Evolutionary conservation across 305 asterid genomes (phyloP), one percentile per base, ranked within the genome.

Genomic region (Fraxinus velutina): DNA sequence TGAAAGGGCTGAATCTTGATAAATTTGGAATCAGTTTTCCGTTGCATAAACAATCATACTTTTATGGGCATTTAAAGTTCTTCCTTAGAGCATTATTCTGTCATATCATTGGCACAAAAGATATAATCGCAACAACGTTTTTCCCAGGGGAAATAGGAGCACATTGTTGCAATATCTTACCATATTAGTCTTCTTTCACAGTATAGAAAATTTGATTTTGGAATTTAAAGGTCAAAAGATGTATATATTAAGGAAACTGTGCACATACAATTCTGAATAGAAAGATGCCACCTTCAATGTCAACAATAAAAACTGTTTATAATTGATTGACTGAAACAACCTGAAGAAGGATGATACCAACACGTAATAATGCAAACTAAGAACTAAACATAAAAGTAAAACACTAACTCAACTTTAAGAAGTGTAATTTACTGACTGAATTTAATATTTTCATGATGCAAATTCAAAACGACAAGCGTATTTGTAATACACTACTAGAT

Each of bases 401-500:
- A 75, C 70, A 80, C 70, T 33, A 21, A 52, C 74, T 27, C 33
- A 60, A 76, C 72, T 30, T 10, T 42, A 36, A 84, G 7, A 37
- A 15, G 47, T 22, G 77, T 29, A 33, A 68, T 68, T 68, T 72
- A 79, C 81, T 52, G 37, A 44, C 30, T 21, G 52, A 81, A 77
- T 36, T 50, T n/a, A 33, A 52, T 32, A 44, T 24, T 75, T 80
- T 70, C 55, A 80, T 9, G 36, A 77, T 73, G 77, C 74, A 68
- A 79, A 73, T 75, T 71, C 5, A 36, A 50, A 50, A 79, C 82
- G 55, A 81, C 88, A 84, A 37, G 78, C 27, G 73, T 44, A 47
- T 80, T 60, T 47, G 78, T 36, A 70, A 80, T 71, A 76, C 42
- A 84, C 57, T 79, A 78, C 83, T 79, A 50, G 83, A 83, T 76